Evolutionary conservation across 805 yeast species (phyloP).

Genomic region (Candida silvicultrix): DNA sequence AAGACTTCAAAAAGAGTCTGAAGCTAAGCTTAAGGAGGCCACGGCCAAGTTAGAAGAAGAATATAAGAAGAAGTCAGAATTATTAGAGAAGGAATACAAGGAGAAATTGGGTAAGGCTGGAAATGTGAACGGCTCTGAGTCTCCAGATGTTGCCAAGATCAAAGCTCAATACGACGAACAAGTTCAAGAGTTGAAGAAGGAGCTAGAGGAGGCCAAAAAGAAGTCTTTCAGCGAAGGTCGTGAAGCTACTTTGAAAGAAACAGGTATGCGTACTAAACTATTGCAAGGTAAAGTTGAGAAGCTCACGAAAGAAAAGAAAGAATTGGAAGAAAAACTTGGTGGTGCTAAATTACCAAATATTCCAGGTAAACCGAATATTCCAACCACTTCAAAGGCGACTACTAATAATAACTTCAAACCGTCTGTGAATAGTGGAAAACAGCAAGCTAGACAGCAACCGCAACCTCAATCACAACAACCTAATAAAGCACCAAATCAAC

Average conservation of each 20-base stretch:
- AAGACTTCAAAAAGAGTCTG: constrained; percentile 21
- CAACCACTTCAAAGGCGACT: neutral
- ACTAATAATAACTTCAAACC: neutral
- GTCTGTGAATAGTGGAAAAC: neutral
- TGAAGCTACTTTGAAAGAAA: constrained; percentile 22
- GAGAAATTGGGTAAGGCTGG: constrained; percentile 15
- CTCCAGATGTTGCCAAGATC: neutral
- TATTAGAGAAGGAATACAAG: constrained; percentile 7
- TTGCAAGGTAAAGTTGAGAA: constrained; percentile 35
- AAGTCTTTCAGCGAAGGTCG: constrained; percentile 17
- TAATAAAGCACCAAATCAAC: neutral
- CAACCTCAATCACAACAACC: neutral
- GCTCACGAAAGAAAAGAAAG: constrained; percentile 30
- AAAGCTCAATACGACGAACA: constrained; percentile 25
- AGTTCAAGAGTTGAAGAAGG: constrained; percentile 23
- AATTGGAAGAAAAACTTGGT: constrained; percentile 27
- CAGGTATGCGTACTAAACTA: constrained; percentile 32
- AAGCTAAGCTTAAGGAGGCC: constrained; percentile 17
- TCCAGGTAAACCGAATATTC: neutral
- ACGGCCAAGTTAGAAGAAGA: constrained; percentile 11
- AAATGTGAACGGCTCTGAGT: constrained; percentile 22
- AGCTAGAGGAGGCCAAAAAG: constrained; percentile 20
- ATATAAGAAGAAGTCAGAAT: constrained; percentile 23
- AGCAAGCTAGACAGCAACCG: neutral
- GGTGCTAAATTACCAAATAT: constrained; percentile 7